Conservation (phyloP, 2,329 filamentous ascomycete species). For the Pseudogymnoascus sp. region DNA sequence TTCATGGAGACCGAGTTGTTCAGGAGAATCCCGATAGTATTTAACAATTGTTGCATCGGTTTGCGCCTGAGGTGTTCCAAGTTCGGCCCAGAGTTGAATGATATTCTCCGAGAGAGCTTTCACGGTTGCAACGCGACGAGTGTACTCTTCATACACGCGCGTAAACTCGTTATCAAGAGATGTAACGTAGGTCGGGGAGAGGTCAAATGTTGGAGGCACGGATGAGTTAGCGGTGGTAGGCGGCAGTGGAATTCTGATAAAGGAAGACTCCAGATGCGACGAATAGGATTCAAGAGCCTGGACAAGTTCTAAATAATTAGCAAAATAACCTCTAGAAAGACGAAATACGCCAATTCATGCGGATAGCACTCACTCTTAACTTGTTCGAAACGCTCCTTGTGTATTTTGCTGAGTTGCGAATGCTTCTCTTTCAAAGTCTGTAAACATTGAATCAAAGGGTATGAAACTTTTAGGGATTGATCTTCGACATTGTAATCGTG, state of each 20-base stretch:
- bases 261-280: conserved; percentile 84
- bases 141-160: conserved; percentile 94
- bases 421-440: conserved; percentile 81
- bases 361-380: conserved; percentile 66
- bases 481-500: conserved; percentile 58
- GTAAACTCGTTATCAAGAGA: conserved; percentile 87
- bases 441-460: conserved; percentile 74
- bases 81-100: conserved; percentile 90
- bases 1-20: conserved; percentile 87
- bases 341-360: neutral
- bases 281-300: conserved; percentile 94
- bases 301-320: conserved; percentile 63
- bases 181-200: conserved; percentile 83
- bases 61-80: conserved; percentile 88
- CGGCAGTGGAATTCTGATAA: conserved; percentile 77
- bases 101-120: conserved; percentile 73
- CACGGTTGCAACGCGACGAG: conserved; percentile 69
- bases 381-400: conserved; percentile 89
- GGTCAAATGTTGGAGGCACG: conserved; percentile 76
- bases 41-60: conserved; percentile 84
- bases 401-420: conserved; percentile 67
- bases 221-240: conserved; percentile 71
- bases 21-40: conserved; percentile 80
- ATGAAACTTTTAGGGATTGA: conserved; percentile 69
- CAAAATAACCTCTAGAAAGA: conserved; percentile 15